These are phyloP conservation scores for Trypanosoma cruzi DNA, from an alignment of 208 protist genomes.

Conservation along the genomic window DNA sequence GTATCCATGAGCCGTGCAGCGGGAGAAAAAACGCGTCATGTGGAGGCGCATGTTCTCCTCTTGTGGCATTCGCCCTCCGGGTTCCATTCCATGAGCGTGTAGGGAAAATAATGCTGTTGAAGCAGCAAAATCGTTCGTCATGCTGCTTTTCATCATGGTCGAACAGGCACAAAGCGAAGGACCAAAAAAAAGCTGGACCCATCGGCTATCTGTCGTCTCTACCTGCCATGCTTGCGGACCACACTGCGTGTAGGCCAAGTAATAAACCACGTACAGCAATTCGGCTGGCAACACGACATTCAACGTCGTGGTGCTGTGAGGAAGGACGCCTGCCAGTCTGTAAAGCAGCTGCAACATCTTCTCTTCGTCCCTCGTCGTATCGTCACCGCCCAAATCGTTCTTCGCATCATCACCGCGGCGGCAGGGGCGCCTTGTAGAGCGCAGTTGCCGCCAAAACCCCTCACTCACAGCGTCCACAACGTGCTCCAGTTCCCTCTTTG, in stretches of 20 bases:
- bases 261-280: slow-evolving; percentile 20
- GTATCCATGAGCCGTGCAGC: not conserved
- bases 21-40: slow-evolving; percentile 11
- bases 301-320: not conserved
- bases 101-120: not conserved
- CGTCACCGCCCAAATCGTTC: not conserved
- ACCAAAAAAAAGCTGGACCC: slow-evolving; percentile 19
- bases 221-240: not conserved
- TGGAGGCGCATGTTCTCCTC: not conserved
- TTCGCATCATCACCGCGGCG: not conserved
- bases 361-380: not conserved
- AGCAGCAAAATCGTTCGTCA: not conserved
- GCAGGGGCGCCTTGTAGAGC: not conserved
- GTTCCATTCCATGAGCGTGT: not conserved
- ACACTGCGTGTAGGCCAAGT: slow-evolving; percentile 16
- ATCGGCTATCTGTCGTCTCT: not conserved
- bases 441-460: not conserved
- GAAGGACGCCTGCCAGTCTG: not conserved
- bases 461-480: slow-evolving; percentile 5
- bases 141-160: not conserved
- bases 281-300: not conserved
- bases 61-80: not conserved
- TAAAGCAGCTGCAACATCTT: not conserved
- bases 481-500: slow-evolving; percentile 3
- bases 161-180: not conserved